Evolutionary conservation across 495 filamentous ascomycete genomes (phyloP).

Genomic region (Beverwykella pulmonaria): DNA sequence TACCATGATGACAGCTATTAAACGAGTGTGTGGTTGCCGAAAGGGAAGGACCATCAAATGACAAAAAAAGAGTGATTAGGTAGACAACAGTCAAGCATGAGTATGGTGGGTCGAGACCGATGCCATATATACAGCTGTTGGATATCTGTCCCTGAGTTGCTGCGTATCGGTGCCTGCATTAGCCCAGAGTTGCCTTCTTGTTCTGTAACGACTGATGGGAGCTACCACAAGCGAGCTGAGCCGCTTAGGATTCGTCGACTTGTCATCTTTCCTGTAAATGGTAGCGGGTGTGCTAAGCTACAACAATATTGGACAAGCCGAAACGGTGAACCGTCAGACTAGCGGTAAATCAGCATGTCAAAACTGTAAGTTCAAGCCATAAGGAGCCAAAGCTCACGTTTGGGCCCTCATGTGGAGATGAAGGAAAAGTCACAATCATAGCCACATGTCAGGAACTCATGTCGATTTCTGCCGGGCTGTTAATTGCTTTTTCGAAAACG

Average conservation of each 20-base stretch:
- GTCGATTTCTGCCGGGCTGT: too few species aligned
- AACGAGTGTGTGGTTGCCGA: slow-evolving; percentile 9
- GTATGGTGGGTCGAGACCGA: not conserved
- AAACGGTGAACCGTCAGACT: not conserved
- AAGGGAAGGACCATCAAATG: slow-evolving; percentile 4
- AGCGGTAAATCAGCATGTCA: not conserved
- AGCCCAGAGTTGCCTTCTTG: not conserved
- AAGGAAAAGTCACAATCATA: slow-evolving; percentile 1
- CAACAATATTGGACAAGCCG: not conserved
- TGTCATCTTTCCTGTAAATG: not conserved
- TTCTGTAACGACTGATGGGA: not conserved
- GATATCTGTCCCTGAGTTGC: slow-evolving; percentile 6
- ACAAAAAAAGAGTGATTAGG: slow-evolving; percentile 13
- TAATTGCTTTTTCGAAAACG: too few species aligned
- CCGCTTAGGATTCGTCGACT: not conserved
- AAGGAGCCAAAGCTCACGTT: not conserved
- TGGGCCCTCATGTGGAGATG: not conserved
- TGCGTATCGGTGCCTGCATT: not conserved
- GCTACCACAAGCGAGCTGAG: not conserved
- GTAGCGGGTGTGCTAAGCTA: not conserved
- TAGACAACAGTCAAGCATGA: not conserved
- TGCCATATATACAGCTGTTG: not conserved
- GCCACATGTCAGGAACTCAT: too few species aligned
- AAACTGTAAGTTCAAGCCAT: not conserved
- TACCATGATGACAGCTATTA: slow-evolving; percentile 33